Conservation (phyloP, 2,329 filamentous ascomycete genomes). For the Hyphodiscus sp. region DNA sequence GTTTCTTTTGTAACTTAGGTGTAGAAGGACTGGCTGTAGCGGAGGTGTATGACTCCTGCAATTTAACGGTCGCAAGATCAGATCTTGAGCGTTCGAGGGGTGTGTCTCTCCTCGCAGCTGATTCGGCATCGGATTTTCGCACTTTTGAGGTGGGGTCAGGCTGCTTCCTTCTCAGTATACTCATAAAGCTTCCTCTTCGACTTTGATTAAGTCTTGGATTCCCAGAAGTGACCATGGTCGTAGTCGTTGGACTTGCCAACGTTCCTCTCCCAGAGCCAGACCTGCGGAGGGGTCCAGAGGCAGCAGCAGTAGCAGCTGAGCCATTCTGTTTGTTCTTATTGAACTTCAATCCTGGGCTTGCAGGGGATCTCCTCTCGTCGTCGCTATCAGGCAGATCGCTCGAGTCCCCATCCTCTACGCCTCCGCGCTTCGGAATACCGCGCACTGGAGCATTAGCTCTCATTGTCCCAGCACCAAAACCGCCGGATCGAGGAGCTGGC, state of each 20-base stretch:
- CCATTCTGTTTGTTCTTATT: conserved; percentile 13
- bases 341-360: conserved; percentile 17
- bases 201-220: conserved; percentile 27
- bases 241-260: conserved; percentile 15
- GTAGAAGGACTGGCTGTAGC: conserved; percentile 6
- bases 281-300: conserved; percentile 31
- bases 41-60: background rate
- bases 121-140: conserved; percentile 48
- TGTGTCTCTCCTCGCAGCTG: conserved; percentile 55
- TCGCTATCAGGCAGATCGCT: conserved; percentile 56
- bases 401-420: conserved; percentile 52
- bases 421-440: conserved; percentile 39
- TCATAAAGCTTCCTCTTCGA: conserved; percentile 47
- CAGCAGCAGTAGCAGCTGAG: conserved; percentile 1
- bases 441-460: conserved; percentile 33
- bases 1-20: conserved; percentile 42
- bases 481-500: conserved; percentile 11
- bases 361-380: conserved; percentile 38
- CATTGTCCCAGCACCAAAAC: conserved; percentile 13
- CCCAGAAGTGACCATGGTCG: conserved; percentile 1
- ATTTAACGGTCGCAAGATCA: conserved; percentile 35
- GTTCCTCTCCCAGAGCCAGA: conserved; percentile 31
- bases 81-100: conserved; percentile 51
- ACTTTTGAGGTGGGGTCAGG: conserved; percentile 44
- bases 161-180: conserved; percentile 60